Evolutionary conservation across 2,329 filamentous ascomycete genomes (phyloP), one percentile per base, ranked within the genome.

Genomic region (Penicillium digitatum): DNA sequence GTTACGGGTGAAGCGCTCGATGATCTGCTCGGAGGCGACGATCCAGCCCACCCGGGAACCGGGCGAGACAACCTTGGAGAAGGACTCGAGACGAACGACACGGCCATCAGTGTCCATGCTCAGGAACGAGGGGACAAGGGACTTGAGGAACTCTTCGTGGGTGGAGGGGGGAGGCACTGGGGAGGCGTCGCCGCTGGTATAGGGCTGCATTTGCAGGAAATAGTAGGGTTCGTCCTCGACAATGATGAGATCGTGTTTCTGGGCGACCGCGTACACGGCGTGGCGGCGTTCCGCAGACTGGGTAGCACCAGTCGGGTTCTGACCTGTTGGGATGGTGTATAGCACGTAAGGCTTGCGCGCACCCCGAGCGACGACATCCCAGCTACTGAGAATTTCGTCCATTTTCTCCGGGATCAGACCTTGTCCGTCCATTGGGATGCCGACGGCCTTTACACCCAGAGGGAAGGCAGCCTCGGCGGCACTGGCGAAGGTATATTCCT

Each of bases 201-300:
- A 93, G 0, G 87, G 84, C 64, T 89, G 84, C 83, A 87, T 86
- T 68, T 96, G 92, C 34, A 96, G 80, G 76, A 93, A 96, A 75
- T 95, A 96, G 76, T 96, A 96, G 1, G 92, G 92, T 71, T 96
- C 92, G 69, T 96, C 92, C 76, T 96, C 92, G 63, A 96, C 77
- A 68, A 96, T 92, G 76, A 84, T 88, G 38, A 96, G 68, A 68
- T 96, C 89, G 72, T 96, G 90, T 75, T 90, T 90, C 70, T 87
- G 87, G 31, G 87, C 88, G 14, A 95, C 81, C 34, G 79, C 79
- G 74, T 96, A 96, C 43, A 96, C 80, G 22, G 84, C 87, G 61
- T 80, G 79, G 50, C 91, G 80, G 54, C 92, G 80, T 68, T 85
- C 78, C 5, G 75, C 71, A 38, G 85, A 81, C 71, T 93, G 89